Conservation (phyloP, 1,284 basidiomycete species). For the Microstroma glucosiphilum region DNA sequence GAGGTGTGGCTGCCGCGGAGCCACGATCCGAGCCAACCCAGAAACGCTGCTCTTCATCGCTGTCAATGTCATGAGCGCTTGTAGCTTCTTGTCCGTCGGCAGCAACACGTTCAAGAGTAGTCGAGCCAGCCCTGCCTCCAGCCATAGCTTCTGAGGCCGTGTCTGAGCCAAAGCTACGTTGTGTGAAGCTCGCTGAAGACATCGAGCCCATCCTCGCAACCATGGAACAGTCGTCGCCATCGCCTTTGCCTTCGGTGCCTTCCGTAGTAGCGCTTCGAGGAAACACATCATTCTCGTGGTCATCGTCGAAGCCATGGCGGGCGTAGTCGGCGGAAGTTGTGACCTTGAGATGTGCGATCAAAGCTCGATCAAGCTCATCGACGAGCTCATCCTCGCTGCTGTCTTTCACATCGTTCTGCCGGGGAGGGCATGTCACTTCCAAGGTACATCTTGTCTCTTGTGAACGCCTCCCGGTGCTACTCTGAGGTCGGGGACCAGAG, state of each 20-base stretch:
- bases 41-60: not conserved
- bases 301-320: no score
- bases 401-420: not conserved
- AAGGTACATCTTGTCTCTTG: not conserved
- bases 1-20: not conserved
- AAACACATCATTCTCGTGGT: not conserved
- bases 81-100: not conserved
- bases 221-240: not conserved
- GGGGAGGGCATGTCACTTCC: not conserved
- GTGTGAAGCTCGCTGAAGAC: not conserved
- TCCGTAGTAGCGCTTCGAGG: not conserved
- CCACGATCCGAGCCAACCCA: not conserved
- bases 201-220: conserved; percentile 3
- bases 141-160: no score
- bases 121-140: not conserved
- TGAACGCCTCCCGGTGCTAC: not conserved
- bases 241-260: not conserved
- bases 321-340: no score
- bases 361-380: not conserved
- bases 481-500: not conserved
- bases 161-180: no score
- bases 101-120: not conserved
- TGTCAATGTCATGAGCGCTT: not conserved
- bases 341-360: no score
- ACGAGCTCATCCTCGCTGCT: not conserved